These are phyloP conservation scores for Cercophora sp. DNA, from an alignment of 495 filamentous ascomycete genomes.

Conservation along the genomic window DNA sequence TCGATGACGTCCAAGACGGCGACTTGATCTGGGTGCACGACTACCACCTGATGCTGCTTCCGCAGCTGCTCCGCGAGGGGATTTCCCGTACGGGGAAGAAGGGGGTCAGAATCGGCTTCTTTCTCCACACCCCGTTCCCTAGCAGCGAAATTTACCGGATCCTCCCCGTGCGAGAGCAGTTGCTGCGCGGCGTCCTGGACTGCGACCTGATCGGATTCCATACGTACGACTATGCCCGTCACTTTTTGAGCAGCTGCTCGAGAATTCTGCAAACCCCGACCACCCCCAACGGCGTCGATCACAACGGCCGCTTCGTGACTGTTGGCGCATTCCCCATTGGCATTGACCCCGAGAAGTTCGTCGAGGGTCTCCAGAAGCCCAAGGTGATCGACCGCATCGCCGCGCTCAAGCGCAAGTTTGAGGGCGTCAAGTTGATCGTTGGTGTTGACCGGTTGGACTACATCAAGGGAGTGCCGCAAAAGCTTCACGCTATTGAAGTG, in stretches of 20 bases:
- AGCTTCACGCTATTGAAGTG: conserved; percentile 83
- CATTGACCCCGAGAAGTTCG: conserved; percentile 94
- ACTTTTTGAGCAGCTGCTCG: conserved; percentile 84
- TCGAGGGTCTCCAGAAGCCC: conserved; percentile 74
- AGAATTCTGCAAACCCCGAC: conserved; percentile 77
- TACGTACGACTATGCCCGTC: conserved; percentile 87
- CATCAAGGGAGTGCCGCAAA: conserved; percentile 95
- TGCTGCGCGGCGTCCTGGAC: conserved; percentile 73
- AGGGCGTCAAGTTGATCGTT: conserved; percentile 83
- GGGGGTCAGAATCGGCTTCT: conserved; percentile 88
- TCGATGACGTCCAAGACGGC: conserved; percentile 67
- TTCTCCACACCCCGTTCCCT: conserved; percentile 92
- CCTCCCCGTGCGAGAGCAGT: conserved; percentile 77
- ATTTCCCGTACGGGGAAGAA: conserved; percentile 61
- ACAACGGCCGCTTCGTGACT: conserved; percentile 65
- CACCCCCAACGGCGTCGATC: conserved; percentile 79
- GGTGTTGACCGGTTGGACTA: conserved; percentile 93
- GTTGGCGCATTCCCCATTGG: conserved; percentile 88
- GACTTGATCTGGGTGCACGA: conserved; percentile 95
- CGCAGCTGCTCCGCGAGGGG: conserved; percentile 77
- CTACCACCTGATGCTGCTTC: conserved; percentile 92
- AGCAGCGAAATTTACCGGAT: conserved; percentile 89
- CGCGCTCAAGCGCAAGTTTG: conserved; percentile 72
- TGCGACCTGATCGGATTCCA: conserved; percentile 92
- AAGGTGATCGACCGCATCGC: conserved; percentile 76